Percentiles rank a stretch among this genome's conserved stretches.
Evolutionary conservation across 352 stramenopile genomes (phyloP).

Genomic region (Pythium folliculosum): DNA sequence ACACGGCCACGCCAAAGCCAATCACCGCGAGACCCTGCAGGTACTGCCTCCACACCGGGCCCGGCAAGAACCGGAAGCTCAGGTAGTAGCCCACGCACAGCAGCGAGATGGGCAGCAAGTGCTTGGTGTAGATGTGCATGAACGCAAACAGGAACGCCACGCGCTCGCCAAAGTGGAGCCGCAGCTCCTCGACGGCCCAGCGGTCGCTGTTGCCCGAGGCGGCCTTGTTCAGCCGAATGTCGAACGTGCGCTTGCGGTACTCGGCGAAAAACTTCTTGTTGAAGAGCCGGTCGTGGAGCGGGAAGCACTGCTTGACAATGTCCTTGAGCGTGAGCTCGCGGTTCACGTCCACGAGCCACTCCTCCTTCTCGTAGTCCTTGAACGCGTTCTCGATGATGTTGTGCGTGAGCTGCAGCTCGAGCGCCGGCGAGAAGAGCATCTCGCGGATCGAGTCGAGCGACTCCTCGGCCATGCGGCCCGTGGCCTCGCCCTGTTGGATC

Average conservation of each 20-base stretch:
- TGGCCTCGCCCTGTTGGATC: conserved; percentile 73
- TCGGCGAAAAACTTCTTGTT: conserved; percentile 89
- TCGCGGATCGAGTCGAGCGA: conserved; percentile 77
- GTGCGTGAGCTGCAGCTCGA: conserved; percentile 86
- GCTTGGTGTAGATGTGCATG: conserved; percentile 91
- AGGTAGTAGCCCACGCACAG: conserved; percentile 79
- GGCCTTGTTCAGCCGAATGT: conserved; percentile 65
- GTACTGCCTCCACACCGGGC: conserved; percentile 70
- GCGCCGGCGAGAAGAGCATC: conserved; percentile 83
- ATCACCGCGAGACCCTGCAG: conserved; percentile 68
- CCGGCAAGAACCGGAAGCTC: conserved; percentile 61
- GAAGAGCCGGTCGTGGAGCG: conserved; percentile 81
- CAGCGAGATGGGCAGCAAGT: conserved; percentile 69
- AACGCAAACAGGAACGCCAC: conserved; percentile 90
- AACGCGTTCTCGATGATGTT: conserved; percentile 90
- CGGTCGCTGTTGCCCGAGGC: conserved; percentile 78
- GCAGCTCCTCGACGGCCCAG: conserved; percentile 85
- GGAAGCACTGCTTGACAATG: conserved; percentile 80
- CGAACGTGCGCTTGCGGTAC: conserved; percentile 83
- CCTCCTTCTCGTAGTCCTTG: conserved; percentile 86
- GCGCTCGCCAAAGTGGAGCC: conserved; percentile 85
- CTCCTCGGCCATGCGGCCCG: conserved; percentile 71
- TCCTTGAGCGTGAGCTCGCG: conserved; percentile 80
- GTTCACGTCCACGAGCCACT: conserved; percentile 86
- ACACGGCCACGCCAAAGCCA: conserved; percentile 71